phyloP scores from a whole-genome alignment of 768 basidiomycete genomes.

The Suillus cothurnatus region DNA sequence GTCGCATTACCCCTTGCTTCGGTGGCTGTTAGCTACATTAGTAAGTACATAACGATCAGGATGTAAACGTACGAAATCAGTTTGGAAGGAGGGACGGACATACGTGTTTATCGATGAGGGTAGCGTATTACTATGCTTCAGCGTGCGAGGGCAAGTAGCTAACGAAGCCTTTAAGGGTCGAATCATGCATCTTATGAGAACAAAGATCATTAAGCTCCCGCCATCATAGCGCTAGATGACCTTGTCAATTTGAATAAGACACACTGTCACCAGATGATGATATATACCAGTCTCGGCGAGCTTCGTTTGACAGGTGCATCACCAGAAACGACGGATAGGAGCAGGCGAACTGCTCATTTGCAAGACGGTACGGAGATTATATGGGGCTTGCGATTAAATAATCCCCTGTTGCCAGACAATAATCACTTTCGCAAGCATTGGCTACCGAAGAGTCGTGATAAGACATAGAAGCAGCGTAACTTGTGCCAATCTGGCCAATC shows the following conservation, averaged over 20 bases:
- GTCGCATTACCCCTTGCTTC: background rate
- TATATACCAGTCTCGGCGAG: slow-evolving; percentile 4
- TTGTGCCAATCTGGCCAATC: background rate
- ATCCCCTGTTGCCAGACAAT: slow-evolving; percentile 1
- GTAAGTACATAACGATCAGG: background rate
- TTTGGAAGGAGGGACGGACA: background rate
- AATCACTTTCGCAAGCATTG: background rate
- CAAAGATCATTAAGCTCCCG: slow-evolving; percentile 1
- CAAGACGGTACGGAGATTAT: background rate
- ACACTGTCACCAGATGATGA: background rate
- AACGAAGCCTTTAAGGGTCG: background rate
- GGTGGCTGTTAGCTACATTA: background rate
- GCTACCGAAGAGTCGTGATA: background rate
- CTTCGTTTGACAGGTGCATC: slow-evolving; percentile 5
- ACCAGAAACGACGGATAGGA: background rate
- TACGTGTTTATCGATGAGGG: background rate
- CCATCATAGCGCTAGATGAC: slow-evolving; percentile 2
- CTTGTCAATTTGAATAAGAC: background rate
- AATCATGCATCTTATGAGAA: background rate
- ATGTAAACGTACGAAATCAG: background rate
- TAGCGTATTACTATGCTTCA: background rate
- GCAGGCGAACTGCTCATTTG: background rate
- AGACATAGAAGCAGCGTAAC: background rate
- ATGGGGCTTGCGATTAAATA: background rate
- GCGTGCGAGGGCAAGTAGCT: background rate